phyloP scores from a whole-genome alignment of 139 green algal genomes.

The Closterium sp. region DNA sequence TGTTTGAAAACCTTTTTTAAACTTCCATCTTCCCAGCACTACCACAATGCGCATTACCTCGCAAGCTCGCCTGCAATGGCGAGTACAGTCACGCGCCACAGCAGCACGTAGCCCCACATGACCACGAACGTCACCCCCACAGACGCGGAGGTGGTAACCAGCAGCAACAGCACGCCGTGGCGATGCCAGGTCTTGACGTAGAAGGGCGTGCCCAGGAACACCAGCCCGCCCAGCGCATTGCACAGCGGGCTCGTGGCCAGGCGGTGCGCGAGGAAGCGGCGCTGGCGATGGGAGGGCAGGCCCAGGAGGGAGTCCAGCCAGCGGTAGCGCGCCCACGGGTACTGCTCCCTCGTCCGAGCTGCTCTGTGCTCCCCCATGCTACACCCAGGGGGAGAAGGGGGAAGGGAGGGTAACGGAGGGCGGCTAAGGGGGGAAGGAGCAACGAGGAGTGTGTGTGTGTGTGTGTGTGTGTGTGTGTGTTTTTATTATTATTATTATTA shows the following conservation, averaged over 20 bases:
- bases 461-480: too few relatives aligned
- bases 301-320: neutral
- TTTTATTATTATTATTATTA: too few relatives aligned
- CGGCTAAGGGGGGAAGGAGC: neutral
- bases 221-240: neutral
- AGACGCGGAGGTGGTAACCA: neutral
- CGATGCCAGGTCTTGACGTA: conserved; percentile 6
- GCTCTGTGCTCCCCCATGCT: neutral
- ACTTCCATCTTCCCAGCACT: too few relatives aligned
- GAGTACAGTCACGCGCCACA: neutral
- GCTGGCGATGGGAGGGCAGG: neutral
- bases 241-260: neutral
- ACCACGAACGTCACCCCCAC: neutral
- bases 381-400: neutral
- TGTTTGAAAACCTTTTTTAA: too few relatives aligned
- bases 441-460: too few relatives aligned
- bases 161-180: neutral
- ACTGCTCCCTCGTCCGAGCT: neutral
- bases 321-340: neutral
- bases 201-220: conserved; percentile 40
- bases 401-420: neutral
- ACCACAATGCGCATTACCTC: too few relatives aligned
- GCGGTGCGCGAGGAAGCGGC: neutral
- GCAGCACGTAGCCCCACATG: neutral
- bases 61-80: too few relatives aligned